These are phyloP conservation scores for Peniophora sp. DNA, from an alignment of 1,284 basidiomycete species.

Conservation along the genomic window DNA sequence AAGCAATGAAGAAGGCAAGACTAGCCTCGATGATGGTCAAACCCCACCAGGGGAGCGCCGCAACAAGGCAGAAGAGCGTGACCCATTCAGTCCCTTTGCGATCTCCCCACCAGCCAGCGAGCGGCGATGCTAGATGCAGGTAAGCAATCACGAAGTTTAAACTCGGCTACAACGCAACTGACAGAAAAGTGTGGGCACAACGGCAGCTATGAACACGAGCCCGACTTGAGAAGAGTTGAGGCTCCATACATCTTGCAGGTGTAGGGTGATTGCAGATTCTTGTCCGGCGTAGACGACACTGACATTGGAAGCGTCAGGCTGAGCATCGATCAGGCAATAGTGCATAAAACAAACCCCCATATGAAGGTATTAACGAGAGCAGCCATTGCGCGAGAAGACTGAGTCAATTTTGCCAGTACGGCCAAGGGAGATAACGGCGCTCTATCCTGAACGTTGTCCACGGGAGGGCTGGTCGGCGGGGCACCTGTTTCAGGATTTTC, in stretches of 20 bases:
- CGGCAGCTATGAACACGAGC: conserved; percentile 63
- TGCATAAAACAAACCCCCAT: conserved; percentile 41
- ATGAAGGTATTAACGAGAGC: conserved; percentile 46
- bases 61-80: conserved; percentile 37
- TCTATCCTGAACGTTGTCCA: neutral
- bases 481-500: conserved; percentile 6
- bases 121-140: conserved; percentile 39
- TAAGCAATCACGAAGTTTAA: neutral
- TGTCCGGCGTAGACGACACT: conserved; percentile 42
- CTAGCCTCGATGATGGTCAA: conserved; percentile 44
- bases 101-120: conserved; percentile 59
- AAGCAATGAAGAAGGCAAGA: conserved; percentile 54
- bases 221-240: conserved; percentile 58
- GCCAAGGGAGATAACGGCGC: conserved; percentile 10
- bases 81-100: conserved; percentile 54
- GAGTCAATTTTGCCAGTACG: conserved; percentile 34
- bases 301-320: conserved; percentile 28
- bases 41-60: conserved; percentile 62
- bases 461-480: conserved; percentile 1
- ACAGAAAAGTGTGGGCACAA: conserved; percentile 64
- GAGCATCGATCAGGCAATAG: neutral
- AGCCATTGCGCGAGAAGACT: conserved; percentile 48
- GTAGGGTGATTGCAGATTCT: conserved; percentile 64
- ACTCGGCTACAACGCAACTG: conserved; percentile 13
- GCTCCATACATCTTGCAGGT: conserved; percentile 53